Base-by-base conservation (phyloP, 345 rosid genomes). In the Pistacia atlantica region DNA sequence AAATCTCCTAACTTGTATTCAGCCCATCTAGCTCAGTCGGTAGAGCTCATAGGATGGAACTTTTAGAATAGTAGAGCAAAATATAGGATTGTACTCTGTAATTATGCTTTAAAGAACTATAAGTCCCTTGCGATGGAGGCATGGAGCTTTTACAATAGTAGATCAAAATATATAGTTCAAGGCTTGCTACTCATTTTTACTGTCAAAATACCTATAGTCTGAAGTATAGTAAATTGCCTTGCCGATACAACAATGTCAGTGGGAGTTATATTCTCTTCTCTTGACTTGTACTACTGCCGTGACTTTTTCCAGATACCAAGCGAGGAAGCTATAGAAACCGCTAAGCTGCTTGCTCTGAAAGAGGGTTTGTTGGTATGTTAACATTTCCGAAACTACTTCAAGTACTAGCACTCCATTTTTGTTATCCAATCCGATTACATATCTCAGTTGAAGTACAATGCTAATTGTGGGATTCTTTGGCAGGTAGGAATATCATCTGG, bases 401-500 rank as follows among this genome's bases (percentile, higher is more conserved):
- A 62, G 69, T 14, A 52, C 52, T 76, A 45, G 35, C 17, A 25
- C 13, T 20, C 11, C 2, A 12, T 11, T 52, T 67, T 22, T 14
- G 7, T 38, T 3, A 31, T 31, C 33, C 33, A 1, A 2, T 31
- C 33, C 33, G 33, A 31, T 31, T 31, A 1, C 33, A 31, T 31
- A 31, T 31, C 33, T 31, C 3, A 31, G 33, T 38, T 54, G 38
- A 51, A 8, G 56, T 31, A 55, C 33, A 16, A 48, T 46, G 1
- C 8, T 33, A 31, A 8, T 8, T 49, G 20, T 11, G 73, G 49
- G 9, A 51, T 74, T n/a, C 17, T 5, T 63, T 60, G 38, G 20
- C 79, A 87, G 92, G 87, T 84, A 2, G 90, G 90, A 64, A 83
- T 87, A 69, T 87, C 94, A 16, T 83, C 92, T 4, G 91, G 90